Evolutionary conservation across 2,329 filamentous ascomycete genomes (phyloP).

Genomic region (Lasiodiplodia theobromae): DNA sequence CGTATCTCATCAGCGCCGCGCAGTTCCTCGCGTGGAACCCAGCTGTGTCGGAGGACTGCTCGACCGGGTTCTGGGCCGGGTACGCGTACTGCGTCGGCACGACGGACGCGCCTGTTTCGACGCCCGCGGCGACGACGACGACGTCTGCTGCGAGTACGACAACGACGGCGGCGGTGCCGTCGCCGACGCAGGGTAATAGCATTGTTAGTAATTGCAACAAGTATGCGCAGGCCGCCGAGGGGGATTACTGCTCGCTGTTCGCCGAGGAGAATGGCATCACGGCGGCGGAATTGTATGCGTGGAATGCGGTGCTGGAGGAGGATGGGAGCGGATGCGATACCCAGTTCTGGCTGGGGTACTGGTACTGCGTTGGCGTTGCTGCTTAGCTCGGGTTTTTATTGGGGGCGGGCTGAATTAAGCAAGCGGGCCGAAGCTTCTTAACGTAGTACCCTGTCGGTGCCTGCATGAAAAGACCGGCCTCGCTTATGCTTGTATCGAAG

Average conservation of each 20-base stretch:
- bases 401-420: too few relatives aligned
- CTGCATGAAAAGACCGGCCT: too few relatives aligned
- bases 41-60: neutral
- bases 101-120: neutral
- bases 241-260: neutral
- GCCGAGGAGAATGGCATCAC: neutral
- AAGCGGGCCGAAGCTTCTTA: too few relatives aligned
- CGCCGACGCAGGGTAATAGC: neutral
- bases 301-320: too few relatives aligned
- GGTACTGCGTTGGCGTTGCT: too few relatives aligned
- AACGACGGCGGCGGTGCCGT: too few relatives aligned
- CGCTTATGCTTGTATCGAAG: too few relatives aligned
- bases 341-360: too few relatives aligned
- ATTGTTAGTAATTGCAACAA: neutral
- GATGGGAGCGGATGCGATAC: too few relatives aligned
- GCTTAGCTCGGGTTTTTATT: too few relatives aligned
- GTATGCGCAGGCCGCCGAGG: neutral
- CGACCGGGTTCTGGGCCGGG: constrained; percentile 1
- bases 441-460: too few relatives aligned
- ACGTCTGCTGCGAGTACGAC: neutral
- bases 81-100: neutral
- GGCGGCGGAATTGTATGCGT: too few relatives aligned
- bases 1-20: neutral
- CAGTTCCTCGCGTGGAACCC: neutral
- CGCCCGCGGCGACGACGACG: neutral